Evolutionary conservation across 2,329 filamentous ascomycete species (phyloP).

Genomic region (Ceratocystis smalleyi): DNA sequence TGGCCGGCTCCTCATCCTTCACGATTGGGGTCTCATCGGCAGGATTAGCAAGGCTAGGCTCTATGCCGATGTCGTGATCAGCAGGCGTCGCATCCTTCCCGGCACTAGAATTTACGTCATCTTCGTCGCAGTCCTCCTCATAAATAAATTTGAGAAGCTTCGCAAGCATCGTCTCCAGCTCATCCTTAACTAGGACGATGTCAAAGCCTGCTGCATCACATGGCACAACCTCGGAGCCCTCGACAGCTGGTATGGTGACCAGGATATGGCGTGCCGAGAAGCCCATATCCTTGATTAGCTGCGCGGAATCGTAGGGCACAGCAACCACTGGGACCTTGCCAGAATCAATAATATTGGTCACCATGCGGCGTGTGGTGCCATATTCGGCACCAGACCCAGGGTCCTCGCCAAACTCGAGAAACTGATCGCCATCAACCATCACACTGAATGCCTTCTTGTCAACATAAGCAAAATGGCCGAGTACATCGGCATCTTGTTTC

Average conservation of each 20-base stretch:
- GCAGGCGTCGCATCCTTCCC: not conserved
- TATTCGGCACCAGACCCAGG: constrained; percentile 32
- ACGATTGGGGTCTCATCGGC: not conserved
- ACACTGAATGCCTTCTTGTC: constrained; percentile 38
- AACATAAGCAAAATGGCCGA: constrained; percentile 42
- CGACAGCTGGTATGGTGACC: constrained; percentile 30
- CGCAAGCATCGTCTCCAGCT: constrained; percentile 20
- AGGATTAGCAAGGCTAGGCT: not conserved
- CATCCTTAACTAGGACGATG: constrained; percentile 21
- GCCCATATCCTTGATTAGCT: constrained; percentile 41
- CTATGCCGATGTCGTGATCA: not conserved
- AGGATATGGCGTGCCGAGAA: constrained; percentile 42
- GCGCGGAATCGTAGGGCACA: constrained; percentile 18
- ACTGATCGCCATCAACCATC: constrained; percentile 43
- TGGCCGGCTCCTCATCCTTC: not conserved
- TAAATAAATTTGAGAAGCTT: constrained; percentile 23
- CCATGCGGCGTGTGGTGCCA: constrained; percentile 39
- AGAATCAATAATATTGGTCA: constrained; percentile 35
- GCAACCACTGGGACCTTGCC: constrained; percentile 45
- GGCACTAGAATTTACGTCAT: not conserved
- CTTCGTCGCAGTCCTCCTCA: constrained; percentile 7
- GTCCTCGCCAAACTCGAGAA: constrained; percentile 40
- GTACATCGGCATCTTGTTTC: constrained; percentile 34
- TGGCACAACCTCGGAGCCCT: constrained; percentile 17
- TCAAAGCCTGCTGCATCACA: constrained; percentile 13